Evolutionary conservation across 192 early-diverging fungal genomes (phyloP).

Genomic region (Mycoemilia scoparia): DNA sequence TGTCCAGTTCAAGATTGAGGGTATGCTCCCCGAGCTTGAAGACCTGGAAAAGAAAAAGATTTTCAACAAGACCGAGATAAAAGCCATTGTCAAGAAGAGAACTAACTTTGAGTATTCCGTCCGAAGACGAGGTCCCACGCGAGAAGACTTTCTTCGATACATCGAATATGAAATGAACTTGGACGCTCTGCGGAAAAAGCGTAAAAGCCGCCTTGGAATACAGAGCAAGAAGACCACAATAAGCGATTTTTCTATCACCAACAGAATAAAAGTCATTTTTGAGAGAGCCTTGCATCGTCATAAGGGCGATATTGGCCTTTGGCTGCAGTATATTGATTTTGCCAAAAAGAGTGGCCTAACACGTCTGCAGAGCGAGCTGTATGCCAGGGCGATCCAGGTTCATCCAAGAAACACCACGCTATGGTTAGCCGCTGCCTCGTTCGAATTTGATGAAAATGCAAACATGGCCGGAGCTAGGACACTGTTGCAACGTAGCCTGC

Average conservation of each 20-base stretch:
- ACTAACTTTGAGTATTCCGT: conserved; percentile 78
- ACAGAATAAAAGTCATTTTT: conserved; percentile 65
- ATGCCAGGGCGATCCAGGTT: conserved; percentile 66
- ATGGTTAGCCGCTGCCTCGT: conserved; percentile 83
- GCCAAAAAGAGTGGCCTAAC: conserved; percentile 31
- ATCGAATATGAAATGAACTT: conserved; percentile 93
- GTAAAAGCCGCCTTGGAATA: conserved; percentile 42
- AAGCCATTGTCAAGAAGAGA: conserved; percentile 69
- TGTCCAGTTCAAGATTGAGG: conserved; percentile 81
- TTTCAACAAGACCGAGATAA: conserved; percentile 73
- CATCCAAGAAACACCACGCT: conserved; percentile 66
- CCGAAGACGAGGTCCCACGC: conserved; percentile 50
- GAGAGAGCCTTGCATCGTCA: conserved; percentile 61
- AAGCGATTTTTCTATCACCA: conserved; percentile 54
- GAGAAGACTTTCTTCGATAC: conserved; percentile 73
- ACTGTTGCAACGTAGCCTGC: conserved; percentile 68
- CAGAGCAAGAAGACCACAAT: conserved; percentile 28
- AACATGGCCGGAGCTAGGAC: conserved; percentile 63
- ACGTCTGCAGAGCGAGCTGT: conserved; percentile 45
- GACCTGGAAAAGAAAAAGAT: conserved; percentile 65
- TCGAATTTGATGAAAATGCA: conserved; percentile 69
- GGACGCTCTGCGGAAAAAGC: conserved; percentile 59
- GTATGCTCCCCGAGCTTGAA: conserved; percentile 81
- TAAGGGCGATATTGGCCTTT: conserved; percentile 56
- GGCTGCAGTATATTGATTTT: conserved; percentile 87